Conservation (phyloP, 1,284 basidiomycete species). For the Leccinum solheimii region DNA sequence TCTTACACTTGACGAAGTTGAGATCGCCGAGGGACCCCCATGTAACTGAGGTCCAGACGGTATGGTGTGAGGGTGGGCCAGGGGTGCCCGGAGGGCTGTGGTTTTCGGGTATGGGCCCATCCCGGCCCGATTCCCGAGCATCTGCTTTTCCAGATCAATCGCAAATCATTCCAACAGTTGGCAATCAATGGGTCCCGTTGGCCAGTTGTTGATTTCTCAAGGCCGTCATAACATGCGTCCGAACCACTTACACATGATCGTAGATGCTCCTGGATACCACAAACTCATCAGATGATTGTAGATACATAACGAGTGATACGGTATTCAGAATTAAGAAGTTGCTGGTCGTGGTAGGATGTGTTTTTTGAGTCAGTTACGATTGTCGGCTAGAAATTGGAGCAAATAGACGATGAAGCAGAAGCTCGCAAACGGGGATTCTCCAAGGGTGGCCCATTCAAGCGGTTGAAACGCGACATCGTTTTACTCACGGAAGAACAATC, state of each 20-base stretch:
- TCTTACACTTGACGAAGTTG: too few species aligned
- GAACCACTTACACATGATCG: constrained; percentile 75
- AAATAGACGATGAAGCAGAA: constrained; percentile 53
- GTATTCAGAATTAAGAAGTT: constrained; percentile 81
- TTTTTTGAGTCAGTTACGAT: neutral
- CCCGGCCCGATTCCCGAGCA: constrained; percentile 36
- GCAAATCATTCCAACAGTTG: constrained; percentile 1
- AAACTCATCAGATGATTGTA: constrained; percentile 69
- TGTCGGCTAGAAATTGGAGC: constrained; percentile 43
- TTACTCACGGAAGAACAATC: constrained; percentile 47
- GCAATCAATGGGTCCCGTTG: constrained; percentile 63
- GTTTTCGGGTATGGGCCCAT: too few species aligned
- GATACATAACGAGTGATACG: constrained; percentile 64
- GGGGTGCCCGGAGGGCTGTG: too few species aligned
- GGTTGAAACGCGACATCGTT: constrained; percentile 61
- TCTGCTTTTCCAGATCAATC: neutral
- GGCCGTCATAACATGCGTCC: constrained; percentile 78
- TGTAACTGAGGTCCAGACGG: too few species aligned
- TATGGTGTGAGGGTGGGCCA: too few species aligned
- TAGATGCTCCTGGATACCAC: constrained; percentile 69
- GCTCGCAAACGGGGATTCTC: constrained; percentile 63
- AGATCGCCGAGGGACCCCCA: too few species aligned
- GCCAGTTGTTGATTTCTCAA: constrained; percentile 56
- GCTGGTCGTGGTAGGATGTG: constrained; percentile 48
- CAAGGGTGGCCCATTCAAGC: constrained; percentile 58